Conservation (phyloP, 768 basidiomycete species). For the Russula ochroleuca region DNA sequence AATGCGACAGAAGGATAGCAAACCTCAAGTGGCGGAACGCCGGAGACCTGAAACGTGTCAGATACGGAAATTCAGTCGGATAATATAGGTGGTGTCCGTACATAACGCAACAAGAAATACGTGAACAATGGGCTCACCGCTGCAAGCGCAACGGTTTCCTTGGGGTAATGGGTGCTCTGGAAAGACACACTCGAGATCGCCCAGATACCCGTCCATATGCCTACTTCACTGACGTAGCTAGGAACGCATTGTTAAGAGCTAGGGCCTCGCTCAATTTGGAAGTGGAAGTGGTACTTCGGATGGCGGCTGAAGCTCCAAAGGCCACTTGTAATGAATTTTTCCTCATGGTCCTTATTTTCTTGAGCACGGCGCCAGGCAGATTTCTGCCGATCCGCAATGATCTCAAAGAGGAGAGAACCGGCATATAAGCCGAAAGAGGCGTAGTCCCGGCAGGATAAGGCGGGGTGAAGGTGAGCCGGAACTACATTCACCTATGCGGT, state of each 20-base stretch:
- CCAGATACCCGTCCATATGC: constrained; percentile 66
- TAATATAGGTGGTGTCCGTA: constrained; percentile 30
- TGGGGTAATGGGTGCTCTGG: constrained; percentile 44
- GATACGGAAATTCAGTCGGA: neutral
- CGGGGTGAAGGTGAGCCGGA: constrained; percentile 47
- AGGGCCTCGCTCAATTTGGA: neutral
- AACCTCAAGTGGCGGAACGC: constrained; percentile 67
- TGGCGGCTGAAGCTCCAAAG: constrained; percentile 66
- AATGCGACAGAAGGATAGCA: constrained; percentile 4
- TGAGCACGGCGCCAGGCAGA: constrained; percentile 55
- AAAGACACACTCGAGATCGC: constrained; percentile 50
- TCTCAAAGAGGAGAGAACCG: constrained; percentile 56
- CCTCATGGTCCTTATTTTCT: constrained; percentile 59
- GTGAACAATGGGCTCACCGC: constrained; percentile 59
- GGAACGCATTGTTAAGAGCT: constrained; percentile 1
- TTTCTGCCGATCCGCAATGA: constrained; percentile 63
- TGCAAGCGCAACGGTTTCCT: constrained; percentile 42
- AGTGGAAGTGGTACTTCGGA: constrained; percentile 54
- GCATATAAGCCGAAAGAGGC: constrained; percentile 50
- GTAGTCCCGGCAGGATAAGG: constrained; percentile 53
- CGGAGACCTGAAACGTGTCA: constrained; percentile 45
- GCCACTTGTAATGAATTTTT: constrained; percentile 52
- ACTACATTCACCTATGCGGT: constrained; percentile 44
- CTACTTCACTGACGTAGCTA: constrained; percentile 70
- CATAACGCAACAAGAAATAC: constrained; percentile 55